A percentile compares a stretch with the other conserved stretches of the same genome.
Conservation (phyloP, 768 basidiomycete genomes). For the Leccinum imitatum region DNA sequence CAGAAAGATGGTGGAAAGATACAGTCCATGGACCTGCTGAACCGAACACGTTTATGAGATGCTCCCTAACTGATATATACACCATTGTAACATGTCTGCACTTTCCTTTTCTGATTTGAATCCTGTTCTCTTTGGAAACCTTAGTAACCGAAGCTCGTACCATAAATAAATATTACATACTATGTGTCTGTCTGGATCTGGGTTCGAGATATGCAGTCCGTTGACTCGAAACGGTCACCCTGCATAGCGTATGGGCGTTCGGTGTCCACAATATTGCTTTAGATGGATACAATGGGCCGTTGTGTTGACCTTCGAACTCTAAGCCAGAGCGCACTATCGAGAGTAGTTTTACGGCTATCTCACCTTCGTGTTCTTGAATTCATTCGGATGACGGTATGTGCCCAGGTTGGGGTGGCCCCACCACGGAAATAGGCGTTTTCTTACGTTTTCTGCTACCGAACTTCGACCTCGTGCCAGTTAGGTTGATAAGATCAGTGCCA, state of each 20-base stretch:
- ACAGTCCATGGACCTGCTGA: too few species aligned
- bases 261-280: background rate
- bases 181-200: background rate
- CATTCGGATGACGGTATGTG: background rate
- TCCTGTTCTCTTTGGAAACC: too few species aligned
- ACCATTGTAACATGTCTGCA: too few species aligned
- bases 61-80: too few species aligned
- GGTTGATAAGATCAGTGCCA: background rate
- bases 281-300: background rate
- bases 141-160: too few species aligned
- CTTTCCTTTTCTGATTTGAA: too few species aligned
- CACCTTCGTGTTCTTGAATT: background rate
- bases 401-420: too few species aligned
- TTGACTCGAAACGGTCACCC: background rate
- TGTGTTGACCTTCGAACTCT: background rate
- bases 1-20: too few species aligned
- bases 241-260: background rate
- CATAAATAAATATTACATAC: background rate
- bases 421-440: too few species aligned
- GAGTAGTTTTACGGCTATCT: background rate
- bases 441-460: background rate
- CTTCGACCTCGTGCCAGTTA: too few species aligned
- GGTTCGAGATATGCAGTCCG: background rate
- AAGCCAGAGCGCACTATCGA: background rate
- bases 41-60: too few species aligned